Evolutionary conservation across 345 rosid genomes (phyloP).

Genomic region (Hirschfeldia incana): DNA sequence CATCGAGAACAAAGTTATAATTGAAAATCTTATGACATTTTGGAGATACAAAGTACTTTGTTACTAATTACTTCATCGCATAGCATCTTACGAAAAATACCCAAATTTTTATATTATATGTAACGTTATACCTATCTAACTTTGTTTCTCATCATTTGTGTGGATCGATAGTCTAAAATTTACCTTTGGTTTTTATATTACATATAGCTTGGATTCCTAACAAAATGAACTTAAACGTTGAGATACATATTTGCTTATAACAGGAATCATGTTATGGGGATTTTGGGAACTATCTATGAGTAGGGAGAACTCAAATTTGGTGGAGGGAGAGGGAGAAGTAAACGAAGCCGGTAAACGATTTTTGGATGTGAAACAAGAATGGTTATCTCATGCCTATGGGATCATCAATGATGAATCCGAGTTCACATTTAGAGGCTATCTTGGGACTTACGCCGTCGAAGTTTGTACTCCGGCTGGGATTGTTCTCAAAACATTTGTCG

Average conservation of each 20-base stretch:
- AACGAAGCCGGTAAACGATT: constrained; percentile 72
- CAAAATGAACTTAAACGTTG: neutral
- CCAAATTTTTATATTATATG: neutral
- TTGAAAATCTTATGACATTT: neutral
- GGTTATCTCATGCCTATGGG: constrained; percentile 65
- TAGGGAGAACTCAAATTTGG: constrained; percentile 62
- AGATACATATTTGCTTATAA: neutral
- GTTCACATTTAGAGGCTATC: constrained; percentile 68
- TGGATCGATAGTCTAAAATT: neutral
- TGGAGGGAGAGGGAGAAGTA: constrained; percentile 79
- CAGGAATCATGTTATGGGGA: constrained; percentile 75
- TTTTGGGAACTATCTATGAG: constrained; percentile 94
- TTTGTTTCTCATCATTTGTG: neutral
- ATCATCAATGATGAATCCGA: constrained; percentile 52
- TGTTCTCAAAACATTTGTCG: constrained; percentile 53
- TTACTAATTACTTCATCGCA: neutral
- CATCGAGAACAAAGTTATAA: neutral
- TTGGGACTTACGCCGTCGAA: constrained; percentile 65
- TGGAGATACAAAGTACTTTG: neutral
- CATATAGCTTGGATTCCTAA: neutral
- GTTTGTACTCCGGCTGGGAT: constrained; percentile 44
- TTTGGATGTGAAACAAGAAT: constrained; percentile 65
- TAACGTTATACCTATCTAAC: neutral
- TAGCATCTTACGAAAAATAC: neutral
- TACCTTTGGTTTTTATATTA: neutral